phyloP scores from a whole-genome alignment of 768 basidiomycete species.

The Cystobasidium onofrii region DNA sequence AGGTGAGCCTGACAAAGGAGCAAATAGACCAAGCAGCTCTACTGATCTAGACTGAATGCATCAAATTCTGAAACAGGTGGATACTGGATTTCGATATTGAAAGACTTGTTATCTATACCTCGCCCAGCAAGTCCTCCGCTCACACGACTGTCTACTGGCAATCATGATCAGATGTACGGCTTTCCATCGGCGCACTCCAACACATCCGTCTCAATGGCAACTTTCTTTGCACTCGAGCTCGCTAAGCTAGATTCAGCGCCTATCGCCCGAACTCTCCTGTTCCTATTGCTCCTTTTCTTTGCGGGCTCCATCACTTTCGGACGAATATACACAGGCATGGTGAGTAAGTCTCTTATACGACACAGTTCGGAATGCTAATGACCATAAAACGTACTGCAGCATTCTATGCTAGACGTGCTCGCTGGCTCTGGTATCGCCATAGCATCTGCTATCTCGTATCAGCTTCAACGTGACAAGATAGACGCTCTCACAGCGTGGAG shows the following conservation, averaged over 20 bases:
- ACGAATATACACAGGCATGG: slow-evolving; percentile 9
- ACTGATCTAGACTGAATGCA: neutral
- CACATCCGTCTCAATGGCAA: slow-evolving; percentile 54
- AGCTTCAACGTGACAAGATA: neutral
- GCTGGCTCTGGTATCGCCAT: neutral
- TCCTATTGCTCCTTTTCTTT: neutral
- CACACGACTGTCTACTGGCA: slow-evolving; percentile 50
- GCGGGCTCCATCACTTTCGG: slow-evolving; percentile 1
- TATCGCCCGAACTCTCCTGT: neutral
- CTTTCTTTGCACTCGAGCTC: slow-evolving; percentile 2
- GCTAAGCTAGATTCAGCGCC: neutral
- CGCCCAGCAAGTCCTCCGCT: slow-evolving; percentile 82
- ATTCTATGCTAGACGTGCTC: neutral
- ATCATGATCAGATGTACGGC: slow-evolving; percentile 59
- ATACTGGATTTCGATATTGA: slow-evolving; percentile 70
- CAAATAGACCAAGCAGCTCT: neutral
- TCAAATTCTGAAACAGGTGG: slow-evolving; percentile 50
- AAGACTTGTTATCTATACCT: slow-evolving; percentile 73
- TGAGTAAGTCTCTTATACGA: neutral
- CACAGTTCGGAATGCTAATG: neutral
- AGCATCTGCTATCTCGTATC: neutral
- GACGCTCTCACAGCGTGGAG: neutral
- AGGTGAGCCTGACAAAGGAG: neutral
- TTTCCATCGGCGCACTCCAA: slow-evolving; percentile 91
- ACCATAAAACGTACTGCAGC: neutral